Conservation (phyloP, 805 yeast species). For the Nakazawaea ernobii region DNA sequence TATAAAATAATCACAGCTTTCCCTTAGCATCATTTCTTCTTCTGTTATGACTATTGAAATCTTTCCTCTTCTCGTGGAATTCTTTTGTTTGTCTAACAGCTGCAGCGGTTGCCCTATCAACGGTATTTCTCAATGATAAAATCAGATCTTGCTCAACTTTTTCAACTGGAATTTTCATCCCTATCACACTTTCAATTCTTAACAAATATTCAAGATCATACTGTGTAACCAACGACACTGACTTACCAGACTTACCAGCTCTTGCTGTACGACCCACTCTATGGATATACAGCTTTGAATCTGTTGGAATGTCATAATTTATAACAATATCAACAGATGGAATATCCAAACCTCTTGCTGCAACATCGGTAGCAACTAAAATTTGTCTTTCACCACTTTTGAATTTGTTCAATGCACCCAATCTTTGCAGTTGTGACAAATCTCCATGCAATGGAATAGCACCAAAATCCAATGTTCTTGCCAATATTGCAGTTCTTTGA, state of each 20-base stretch:
- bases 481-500: constrained; percentile 79
- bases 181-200: constrained; percentile 83
- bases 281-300: constrained; percentile 94
- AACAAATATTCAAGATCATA: constrained; percentile 87
- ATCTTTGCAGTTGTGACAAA: constrained; percentile 74
- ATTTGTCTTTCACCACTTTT: constrained; percentile 66
- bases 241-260: constrained; percentile 85
- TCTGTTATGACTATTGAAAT: constrained; percentile 6
- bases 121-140: constrained; percentile 73
- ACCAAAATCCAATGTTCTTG: constrained; percentile 76
- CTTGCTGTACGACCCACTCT: constrained; percentile 98
- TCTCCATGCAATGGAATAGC: constrained; percentile 96
- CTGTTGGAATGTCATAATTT: constrained; percentile 91
- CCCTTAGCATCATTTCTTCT: constrained; percentile 4
- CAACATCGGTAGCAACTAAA: constrained; percentile 84
- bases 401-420: constrained; percentile 76
- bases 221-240: constrained; percentile 86
- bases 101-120: constrained; percentile 87
- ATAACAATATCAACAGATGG: constrained; percentile 88
- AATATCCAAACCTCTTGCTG: constrained; percentile 94
- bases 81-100: constrained; percentile 78
- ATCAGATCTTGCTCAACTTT: constrained; percentile 73
- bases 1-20: neutral
- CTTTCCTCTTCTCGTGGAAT: constrained; percentile 31
- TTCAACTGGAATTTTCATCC: constrained; percentile 79